Evolutionary conservation across 2,329 filamentous ascomycete species (phyloP), one percentile per base, ranked within the genome.

Genomic region (Neopestalotiopsis sp.): DNA sequence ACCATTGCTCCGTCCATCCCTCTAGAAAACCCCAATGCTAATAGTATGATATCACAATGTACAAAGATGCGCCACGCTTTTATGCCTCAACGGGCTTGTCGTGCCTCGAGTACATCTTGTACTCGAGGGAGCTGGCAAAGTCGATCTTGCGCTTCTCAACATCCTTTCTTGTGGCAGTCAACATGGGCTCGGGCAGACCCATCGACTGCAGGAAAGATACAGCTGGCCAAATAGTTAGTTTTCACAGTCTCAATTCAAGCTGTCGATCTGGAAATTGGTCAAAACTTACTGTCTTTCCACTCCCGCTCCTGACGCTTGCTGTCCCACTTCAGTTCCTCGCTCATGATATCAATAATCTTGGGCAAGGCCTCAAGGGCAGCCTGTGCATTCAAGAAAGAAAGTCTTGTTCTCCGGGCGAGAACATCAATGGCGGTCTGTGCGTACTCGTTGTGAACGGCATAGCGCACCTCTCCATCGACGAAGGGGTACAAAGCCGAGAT

Each of bases 301-400:
- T 97, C 94, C 17, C 86, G 75, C 5, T 95, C 91, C 81, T 94
- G 92, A 71, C 95, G 85, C 74, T 86, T 86, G 68, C 79, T 83
- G 76, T 91, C 89, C 95, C 94, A 98, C 69, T 90, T 87, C 70
- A 97, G 84, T 83, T 98, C 94, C 74, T 92, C 89, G 42, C 85
- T 87, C 94, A 98, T 97, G 70, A 97, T 88, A 79, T 98, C 94
- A 76, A 98, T 96, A 69, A 98, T 89, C 69, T 83, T 87, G 5
- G 95, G 95, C 61, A 97, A 86, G 1, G 94, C 91, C 81, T 97
- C 94, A 10, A 97, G 88, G 1, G 94, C 92, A 12, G 95, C 95
- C 80, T 97, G 94, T 5, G 94, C 94, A 78, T 97, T 97, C 73
- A 98, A 83, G 84, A 98, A 98, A 9, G 94, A 93, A 68, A 98